Evolutionary conservation across 2,329 filamentous ascomycete species (phyloP).

Genomic region (Penicillium sp.): DNA sequence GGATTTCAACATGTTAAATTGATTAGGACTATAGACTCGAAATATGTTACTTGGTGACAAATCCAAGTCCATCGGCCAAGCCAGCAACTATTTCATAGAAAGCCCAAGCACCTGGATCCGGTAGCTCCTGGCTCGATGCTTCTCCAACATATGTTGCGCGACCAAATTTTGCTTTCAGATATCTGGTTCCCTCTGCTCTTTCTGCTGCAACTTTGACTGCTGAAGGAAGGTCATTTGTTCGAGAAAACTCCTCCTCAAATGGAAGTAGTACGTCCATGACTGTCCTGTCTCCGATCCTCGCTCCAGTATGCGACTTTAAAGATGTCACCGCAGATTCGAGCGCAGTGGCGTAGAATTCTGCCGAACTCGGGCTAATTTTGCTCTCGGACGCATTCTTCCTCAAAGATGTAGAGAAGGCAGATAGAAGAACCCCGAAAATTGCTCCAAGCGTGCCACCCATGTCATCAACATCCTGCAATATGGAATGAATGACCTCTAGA

Average conservation of each 20-base stretch:
- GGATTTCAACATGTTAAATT: too few species aligned
- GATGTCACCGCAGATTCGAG: constrained; percentile 7
- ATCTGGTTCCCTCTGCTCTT: constrained; percentile 13
- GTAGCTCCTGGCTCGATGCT: constrained; percentile 10
- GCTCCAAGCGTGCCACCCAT: constrained; percentile 4
- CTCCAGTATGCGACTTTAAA: constrained; percentile 15
- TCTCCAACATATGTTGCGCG: constrained; percentile 17
- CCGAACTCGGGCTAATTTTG: neutral
- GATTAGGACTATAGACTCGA: too few species aligned
- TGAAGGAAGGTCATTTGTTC: constrained; percentile 2
- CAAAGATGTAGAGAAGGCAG: neutral
- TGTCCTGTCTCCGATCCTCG: constrained; percentile 10
- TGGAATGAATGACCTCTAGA: neutral
- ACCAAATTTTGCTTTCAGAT: constrained; percentile 16
- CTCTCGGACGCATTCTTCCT: neutral
- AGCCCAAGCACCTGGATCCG: constrained; percentile 18
- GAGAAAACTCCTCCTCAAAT: constrained; percentile 4
- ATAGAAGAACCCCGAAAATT: constrained; percentile 1
- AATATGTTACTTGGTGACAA: neutral
- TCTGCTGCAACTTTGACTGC: constrained; percentile 11
- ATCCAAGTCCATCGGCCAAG: constrained; percentile 13
- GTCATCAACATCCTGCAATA: neutral
- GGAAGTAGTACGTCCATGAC: constrained; percentile 21
- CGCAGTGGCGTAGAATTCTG: neutral
- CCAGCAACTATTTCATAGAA: constrained; percentile 17